Percentiles rank a stretch among this genome's conserved stretches.
Conservation (phyloP, 495 filamentous ascomycete genomes). For the Aspergillus campestris region DNA sequence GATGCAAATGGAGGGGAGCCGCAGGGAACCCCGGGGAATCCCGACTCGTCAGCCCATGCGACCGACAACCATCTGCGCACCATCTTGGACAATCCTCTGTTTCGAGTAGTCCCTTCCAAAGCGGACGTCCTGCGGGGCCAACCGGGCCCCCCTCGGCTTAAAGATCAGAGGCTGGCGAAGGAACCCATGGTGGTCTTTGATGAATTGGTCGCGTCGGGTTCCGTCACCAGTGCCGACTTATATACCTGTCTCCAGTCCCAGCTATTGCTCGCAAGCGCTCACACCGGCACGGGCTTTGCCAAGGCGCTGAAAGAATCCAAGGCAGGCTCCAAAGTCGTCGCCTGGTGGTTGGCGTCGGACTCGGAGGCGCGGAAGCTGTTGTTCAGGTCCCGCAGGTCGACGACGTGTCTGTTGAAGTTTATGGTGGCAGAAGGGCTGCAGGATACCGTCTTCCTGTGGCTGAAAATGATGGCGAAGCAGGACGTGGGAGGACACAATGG, state of each 20-base stretch:
- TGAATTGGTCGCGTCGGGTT: constrained; percentile 31
- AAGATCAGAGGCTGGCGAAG: constrained; percentile 16
- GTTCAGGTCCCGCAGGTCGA: constrained; percentile 15
- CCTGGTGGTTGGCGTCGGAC: constrained; percentile 38
- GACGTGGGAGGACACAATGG: constrained; percentile 23
- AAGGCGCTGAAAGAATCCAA: constrained; percentile 26
- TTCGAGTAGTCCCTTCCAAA: constrained; percentile 27
- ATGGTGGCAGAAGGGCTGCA: constrained; percentile 34
- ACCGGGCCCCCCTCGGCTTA: constrained; percentile 1
- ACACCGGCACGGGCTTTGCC: constrained; percentile 6
- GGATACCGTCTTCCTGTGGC: constrained; percentile 22
- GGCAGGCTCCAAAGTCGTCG: constrained; percentile 24
- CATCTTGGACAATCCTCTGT: constrained; percentile 65
- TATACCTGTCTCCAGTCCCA: constrained; percentile 27
- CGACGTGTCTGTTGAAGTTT: constrained; percentile 24
- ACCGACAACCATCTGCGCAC: constrained; percentile 51
- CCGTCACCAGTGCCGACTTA: constrained; percentile 14
- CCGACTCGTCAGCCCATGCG: constrained; percentile 25
- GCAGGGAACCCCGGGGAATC: constrained; percentile 6
- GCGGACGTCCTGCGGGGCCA: constrained; percentile 4
- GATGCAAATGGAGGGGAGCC: constrained; percentile 11
- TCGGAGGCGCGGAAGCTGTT: constrained; percentile 16
- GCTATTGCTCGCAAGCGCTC: constrained; percentile 19
- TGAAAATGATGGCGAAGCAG: constrained; percentile 22
- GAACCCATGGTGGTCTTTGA: constrained; percentile 36